Percentiles rank a stretch among this genome's conserved stretches.
Evolutionary conservation across 2,329 filamentous ascomycete species (phyloP).

Genomic region (Nemania abortiva): DNA sequence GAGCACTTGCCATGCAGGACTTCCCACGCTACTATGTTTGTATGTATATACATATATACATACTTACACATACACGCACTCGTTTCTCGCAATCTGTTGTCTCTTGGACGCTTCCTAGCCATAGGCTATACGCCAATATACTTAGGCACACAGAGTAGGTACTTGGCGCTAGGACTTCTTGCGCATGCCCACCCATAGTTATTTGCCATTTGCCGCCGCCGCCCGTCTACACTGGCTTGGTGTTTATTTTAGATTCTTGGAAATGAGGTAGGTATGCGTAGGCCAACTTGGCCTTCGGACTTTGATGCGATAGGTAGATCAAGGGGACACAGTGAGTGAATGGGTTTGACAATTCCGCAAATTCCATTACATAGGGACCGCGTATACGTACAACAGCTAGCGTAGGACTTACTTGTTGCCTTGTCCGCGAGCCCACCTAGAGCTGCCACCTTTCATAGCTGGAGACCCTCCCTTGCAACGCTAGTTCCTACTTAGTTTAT

Average conservation of each 20-base stretch:
- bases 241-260: background rate
- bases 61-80: background rate
- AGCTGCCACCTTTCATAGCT: no score
- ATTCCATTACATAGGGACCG: no score
- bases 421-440: background rate
- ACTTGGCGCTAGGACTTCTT: background rate
- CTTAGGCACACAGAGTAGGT: background rate
- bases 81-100: background rate
- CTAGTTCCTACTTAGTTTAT: no score
- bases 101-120: background rate
- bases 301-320: no score
- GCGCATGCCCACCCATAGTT: background rate
- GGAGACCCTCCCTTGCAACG: no score
- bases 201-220: background rate
- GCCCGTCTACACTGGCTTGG: background rate
- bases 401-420: background rate
- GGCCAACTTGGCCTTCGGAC: background rate
- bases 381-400: background rate
- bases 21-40: background rate
- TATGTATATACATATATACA: background rate
- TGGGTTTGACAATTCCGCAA: no score
- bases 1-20: slow-evolving; percentile 22
- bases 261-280: background rate
- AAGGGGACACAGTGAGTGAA: background rate
- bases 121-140: slow-evolving; percentile 11